A percentile compares a stretch with the other conserved stretches of the same genome.
phyloP scores from a whole-genome alignment of 306 rosid species.

The Dalbergia cochinchinensis region DNA sequence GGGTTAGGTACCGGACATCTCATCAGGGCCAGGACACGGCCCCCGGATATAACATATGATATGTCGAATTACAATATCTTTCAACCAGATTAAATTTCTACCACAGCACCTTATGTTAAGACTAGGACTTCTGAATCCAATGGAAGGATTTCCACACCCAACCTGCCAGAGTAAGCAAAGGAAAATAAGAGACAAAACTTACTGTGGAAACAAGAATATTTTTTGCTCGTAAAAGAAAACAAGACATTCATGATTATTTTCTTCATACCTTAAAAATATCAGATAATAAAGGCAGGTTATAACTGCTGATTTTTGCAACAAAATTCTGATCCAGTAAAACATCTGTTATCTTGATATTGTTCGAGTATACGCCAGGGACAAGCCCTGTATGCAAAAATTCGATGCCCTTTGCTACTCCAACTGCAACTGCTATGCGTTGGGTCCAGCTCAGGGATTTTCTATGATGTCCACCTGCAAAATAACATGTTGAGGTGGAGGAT shows the following conservation, averaged over 20 bases:
- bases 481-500: conserved; percentile 33
- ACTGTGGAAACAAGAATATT: background rate
- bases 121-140: conserved; percentile 52
- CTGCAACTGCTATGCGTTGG: conserved; percentile 78
- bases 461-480: conserved; percentile 61
- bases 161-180: conserved; percentile 59
- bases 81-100: background rate
- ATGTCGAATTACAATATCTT: no score
- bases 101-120: conserved; percentile 61
- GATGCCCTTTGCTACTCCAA: conserved; percentile 83
- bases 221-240: background rate
- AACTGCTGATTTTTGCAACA: conserved; percentile 82
- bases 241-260: conserved; percentile 24
- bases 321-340: conserved; percentile 80
- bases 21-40: no score
- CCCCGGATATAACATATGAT: no score
- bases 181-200: no score
- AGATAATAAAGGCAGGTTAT: conserved; percentile 69
- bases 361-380: conserved; percentile 69
- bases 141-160: conserved; percentile 52
- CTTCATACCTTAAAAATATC: conserved; percentile 64
- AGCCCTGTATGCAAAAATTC: conserved; percentile 79
- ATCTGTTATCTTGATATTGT: conserved; percentile 69
- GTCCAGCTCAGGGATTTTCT: conserved; percentile 72
- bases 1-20: no score